Evolutionary conservation across 495 filamentous ascomycete genomes (phyloP).

Genomic region (Neurospora sublineolata): DNA sequence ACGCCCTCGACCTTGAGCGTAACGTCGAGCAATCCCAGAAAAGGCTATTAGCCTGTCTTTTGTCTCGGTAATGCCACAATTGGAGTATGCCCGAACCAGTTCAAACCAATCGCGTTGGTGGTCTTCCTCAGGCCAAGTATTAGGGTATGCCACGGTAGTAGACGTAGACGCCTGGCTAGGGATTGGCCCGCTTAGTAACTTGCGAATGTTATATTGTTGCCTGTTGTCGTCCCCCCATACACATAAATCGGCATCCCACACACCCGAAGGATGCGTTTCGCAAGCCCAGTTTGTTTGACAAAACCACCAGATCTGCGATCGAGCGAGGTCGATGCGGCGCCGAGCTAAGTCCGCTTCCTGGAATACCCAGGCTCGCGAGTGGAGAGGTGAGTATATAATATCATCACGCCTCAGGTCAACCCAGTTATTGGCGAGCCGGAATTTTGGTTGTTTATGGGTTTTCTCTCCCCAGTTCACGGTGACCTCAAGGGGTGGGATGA

Average conservation of each 20-base stretch:
- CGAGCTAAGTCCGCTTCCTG: background rate
- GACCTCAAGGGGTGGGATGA: background rate
- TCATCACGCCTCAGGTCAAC: background rate
- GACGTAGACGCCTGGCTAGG: too few species aligned
- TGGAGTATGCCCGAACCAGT: background rate
- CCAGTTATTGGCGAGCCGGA: background rate
- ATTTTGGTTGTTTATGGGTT: background rate
- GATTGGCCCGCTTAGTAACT: too few species aligned
- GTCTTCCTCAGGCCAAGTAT: background rate
- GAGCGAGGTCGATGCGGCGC: background rate
- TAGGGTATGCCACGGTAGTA: background rate
- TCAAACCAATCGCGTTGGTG: background rate
- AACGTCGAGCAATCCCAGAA: background rate
- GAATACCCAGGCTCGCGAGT: background rate
- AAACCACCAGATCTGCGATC: background rate
- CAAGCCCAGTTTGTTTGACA: background rate
- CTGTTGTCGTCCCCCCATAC: background rate
- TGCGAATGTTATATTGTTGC: background rate
- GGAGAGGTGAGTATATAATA: background rate
- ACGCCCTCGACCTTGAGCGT: background rate
- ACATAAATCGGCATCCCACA: background rate
- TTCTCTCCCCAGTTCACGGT: accelerated
- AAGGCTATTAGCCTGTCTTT: background rate
- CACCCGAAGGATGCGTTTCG: background rate
- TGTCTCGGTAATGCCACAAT: background rate